Evolutionary conservation across 2,329 filamentous ascomycete species (phyloP).

Genomic region (Myriangium duriaei): DNA sequence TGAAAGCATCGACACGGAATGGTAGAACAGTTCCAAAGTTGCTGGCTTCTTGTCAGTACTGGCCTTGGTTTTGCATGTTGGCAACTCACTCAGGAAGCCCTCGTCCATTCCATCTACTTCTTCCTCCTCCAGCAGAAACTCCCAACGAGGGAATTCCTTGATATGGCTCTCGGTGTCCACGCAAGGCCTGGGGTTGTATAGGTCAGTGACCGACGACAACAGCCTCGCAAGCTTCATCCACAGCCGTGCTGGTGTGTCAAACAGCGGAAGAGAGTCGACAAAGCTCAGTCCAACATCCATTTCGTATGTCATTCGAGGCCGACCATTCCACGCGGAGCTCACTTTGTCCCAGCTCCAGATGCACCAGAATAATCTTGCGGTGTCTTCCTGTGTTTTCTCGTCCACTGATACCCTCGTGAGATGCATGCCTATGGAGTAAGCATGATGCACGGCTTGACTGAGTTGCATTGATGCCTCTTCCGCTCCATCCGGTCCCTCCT

Average conservation of each 20-base stretch:
- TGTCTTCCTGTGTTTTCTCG: slow-evolving; percentile 47
- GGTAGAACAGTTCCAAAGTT: slow-evolving; percentile 44
- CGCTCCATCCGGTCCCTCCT: slow-evolving; percentile 32
- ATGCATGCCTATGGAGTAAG: slow-evolving; percentile 35
- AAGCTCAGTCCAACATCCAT: slow-evolving; percentile 33
- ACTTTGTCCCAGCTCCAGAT: slow-evolving; percentile 38
- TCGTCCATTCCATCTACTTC: slow-evolving; percentile 36
- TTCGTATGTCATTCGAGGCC: slow-evolving; percentile 36
- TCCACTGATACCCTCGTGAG: slow-evolving; percentile 47
- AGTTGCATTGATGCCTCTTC: slow-evolving; percentile 35
- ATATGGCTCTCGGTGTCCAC: slow-evolving; percentile 11
- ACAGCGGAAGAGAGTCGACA: slow-evolving; percentile 30
- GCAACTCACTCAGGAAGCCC: slow-evolving; percentile 33
- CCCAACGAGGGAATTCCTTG: slow-evolving; percentile 9
- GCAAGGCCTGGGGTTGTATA: slow-evolving; percentile 33
- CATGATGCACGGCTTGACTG: slow-evolving; percentile 37
- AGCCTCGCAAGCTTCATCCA: slow-evolving; percentile 34
- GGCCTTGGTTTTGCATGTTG: slow-evolving; percentile 25
- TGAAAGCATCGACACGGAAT: slow-evolving; percentile 44
- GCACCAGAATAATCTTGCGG: slow-evolving; percentile 34
- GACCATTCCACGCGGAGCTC: slow-evolving; percentile 35
- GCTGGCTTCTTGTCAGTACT: slow-evolving; percentile 21
- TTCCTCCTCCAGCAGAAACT: slow-evolving; percentile 7
- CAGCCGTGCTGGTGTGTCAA: slow-evolving; percentile 35
- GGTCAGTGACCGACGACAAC: slow-evolving; percentile 35